A percentile compares a stretch with the other conserved stretches of the same genome.
These are phyloP conservation scores for Stereocaulon alpinum DNA, from an alignment of 495 filamentous ascomycete species.

Conservation along the genomic window DNA sequence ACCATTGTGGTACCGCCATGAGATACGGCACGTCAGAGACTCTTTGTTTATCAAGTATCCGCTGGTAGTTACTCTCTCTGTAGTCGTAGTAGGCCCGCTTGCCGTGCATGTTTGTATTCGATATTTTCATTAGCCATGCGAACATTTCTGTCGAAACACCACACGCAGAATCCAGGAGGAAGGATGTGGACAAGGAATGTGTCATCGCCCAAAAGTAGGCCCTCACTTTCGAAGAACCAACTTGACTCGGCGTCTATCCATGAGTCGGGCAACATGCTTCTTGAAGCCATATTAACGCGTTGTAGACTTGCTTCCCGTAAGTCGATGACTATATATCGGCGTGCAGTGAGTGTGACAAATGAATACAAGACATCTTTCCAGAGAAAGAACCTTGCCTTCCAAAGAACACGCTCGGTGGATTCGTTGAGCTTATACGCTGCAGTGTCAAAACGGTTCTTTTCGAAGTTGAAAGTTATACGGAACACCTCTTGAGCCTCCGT, in stretches of 20 bases:
- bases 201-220: not conserved
- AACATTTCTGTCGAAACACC: slow-evolving; percentile 9
- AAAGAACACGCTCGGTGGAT: too few relatives aligned
- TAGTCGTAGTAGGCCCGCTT: too few relatives aligned
- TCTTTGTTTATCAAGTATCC: too few relatives aligned
- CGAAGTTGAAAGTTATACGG: not conserved
- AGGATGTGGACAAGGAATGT: not conserved
- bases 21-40: too few relatives aligned
- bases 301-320: not conserved
- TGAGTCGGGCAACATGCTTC: not conserved
- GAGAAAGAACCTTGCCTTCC: not conserved
- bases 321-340: not conserved
- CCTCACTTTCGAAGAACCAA: not conserved
- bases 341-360: not conserved
- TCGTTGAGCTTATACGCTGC: not conserved
- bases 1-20: too few relatives aligned
- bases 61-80: too few relatives aligned
- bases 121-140: not conserved
- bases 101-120: not conserved
- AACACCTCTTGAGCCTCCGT: not conserved
- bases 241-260: too few relatives aligned
- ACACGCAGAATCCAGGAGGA: not conserved
- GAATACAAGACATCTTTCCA: slow-evolving; percentile 1
- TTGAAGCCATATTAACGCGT: not conserved
- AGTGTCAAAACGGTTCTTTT: not conserved